These are phyloP conservation scores for Auxenochlorella pyrenoidosa DNA, from an alignment of 139 green algal species.

Conservation along the genomic window DNA sequence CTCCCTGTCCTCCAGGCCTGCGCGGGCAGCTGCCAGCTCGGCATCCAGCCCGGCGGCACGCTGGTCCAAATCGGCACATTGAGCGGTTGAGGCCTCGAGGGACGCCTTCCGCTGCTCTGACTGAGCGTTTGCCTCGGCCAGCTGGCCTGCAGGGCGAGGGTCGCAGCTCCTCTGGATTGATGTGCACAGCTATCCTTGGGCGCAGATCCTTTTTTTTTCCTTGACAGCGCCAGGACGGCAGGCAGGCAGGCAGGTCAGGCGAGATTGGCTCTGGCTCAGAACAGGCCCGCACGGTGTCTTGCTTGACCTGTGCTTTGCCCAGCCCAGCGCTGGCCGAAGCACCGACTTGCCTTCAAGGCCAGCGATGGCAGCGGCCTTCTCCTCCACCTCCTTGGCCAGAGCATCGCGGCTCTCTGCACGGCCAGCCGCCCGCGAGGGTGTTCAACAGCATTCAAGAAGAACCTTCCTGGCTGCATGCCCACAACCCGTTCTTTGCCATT, in stretches of 20 bases:
- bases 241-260: neutral
- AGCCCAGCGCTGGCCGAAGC: too few species aligned
- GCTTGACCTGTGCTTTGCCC: too few species aligned
- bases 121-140: constrained; percentile 20
- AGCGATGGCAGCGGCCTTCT: constrained; percentile 19
- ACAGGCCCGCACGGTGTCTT: too few species aligned
- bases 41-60: neutral
- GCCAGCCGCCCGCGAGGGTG: neutral
- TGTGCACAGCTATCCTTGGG: too few species aligned
- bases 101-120: constrained; percentile 9
- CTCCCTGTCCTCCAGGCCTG: neutral
- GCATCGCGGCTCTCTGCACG: neutral
- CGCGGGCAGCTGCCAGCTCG: neutral
- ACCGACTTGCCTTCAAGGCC: constrained; percentile 20
- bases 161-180: too few species aligned
- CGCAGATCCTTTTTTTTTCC: too few species aligned
- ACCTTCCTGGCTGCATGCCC: too few species aligned
- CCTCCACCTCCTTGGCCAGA: constrained; percentile 48
- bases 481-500: too few species aligned
- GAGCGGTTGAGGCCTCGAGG: neutral
- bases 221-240: too few species aligned
- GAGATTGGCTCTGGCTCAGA: too few species aligned
- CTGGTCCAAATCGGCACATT: constrained; percentile 5
- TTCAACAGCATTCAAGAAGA: too few species aligned
- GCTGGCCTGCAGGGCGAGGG: constrained; percentile 15